phyloP scores from a whole-genome alignment of 2,329 filamentous ascomycete genomes.

The Fusarium pininemorale region DNA sequence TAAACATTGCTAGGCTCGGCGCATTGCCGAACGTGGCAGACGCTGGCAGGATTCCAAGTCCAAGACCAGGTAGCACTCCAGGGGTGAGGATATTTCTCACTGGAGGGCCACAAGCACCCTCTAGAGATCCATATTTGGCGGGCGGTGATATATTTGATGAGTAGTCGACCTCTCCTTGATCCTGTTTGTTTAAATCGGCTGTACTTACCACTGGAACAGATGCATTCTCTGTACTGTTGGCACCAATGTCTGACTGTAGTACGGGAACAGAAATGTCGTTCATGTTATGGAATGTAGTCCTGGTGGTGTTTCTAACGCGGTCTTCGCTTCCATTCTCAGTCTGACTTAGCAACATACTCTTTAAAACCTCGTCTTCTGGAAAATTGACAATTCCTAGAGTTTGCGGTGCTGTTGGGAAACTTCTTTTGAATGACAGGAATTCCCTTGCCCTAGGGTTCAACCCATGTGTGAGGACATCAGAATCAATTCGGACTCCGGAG shows the following conservation, averaged over 20 bases:
- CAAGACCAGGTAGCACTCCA: constrained; percentile 11
- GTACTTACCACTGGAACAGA: background rate
- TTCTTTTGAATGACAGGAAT: constrained; percentile 43
- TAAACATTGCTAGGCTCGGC: background rate
- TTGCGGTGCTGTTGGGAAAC: background rate
- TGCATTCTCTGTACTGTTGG: background rate
- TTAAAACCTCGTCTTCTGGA: background rate
- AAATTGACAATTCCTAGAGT: background rate
- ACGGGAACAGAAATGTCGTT: background rate
- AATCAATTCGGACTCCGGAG: constrained; percentile 27
- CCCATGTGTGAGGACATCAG: constrained; percentile 12
- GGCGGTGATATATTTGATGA: background rate
- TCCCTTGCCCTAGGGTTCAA: constrained; percentile 49
- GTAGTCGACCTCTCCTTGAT: background rate
- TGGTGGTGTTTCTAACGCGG: background rate
- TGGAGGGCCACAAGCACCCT: background rate
- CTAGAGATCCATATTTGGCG: background rate
- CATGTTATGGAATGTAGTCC: background rate
- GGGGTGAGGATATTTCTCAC: background rate
- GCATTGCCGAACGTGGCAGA: constrained; percentile 1
- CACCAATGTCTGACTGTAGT: background rate
- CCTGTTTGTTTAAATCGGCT: background rate
- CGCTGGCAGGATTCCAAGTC: background rate
- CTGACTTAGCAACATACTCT: background rate
- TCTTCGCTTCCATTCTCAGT: background rate